phyloP scores from a whole-genome alignment of 2,329 filamentous ascomycete genomes.

The Didymella arachidicola region DNA sequence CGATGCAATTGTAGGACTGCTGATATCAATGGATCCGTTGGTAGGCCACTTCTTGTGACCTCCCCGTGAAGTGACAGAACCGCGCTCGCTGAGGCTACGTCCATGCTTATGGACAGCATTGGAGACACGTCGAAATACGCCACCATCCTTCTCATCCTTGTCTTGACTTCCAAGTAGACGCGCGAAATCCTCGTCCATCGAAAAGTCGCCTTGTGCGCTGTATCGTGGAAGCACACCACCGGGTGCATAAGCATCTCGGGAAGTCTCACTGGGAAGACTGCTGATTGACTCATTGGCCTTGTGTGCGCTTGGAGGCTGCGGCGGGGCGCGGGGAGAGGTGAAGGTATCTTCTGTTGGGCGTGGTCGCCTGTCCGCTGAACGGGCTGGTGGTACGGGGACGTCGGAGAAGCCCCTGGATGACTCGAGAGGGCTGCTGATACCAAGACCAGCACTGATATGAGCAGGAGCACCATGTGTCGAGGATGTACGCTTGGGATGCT shows the following conservation, averaged over 20 bases:
- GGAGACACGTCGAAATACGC: conserved; percentile 83
- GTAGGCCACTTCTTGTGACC: conserved; percentile 52
- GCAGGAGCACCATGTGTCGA: conserved; percentile 43
- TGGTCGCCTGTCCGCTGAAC: conserved; percentile 56
- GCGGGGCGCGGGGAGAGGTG: conserved; percentile 56
- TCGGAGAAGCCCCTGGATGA: conserved; percentile 53
- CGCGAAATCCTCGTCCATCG: conserved; percentile 94
- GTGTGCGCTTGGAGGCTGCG: conserved; percentile 53
- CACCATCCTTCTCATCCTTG: conserved; percentile 50
- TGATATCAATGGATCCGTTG: conserved; percentile 62
- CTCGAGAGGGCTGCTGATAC: conserved; percentile 54
- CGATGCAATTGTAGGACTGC: conserved; percentile 73
- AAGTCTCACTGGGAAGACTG: conserved; percentile 53
- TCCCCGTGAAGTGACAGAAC: conserved; percentile 46
- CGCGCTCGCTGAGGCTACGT: conserved; percentile 78
- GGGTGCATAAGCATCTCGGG: conserved; percentile 38
- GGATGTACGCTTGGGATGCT: conserved; percentile 50
- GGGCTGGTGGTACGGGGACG: conserved; percentile 54
- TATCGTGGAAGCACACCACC: conserved; percentile 54
- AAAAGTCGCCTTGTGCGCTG: conserved; percentile 84
- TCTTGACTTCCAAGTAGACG: conserved; percentile 82
- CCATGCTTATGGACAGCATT: conserved; percentile 88
- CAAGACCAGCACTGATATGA: conserved; percentile 52
- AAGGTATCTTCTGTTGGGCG: conserved; percentile 53
- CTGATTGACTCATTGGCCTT: conserved; percentile 55